A percentile compares a stretch with the other conserved stretches of the same genome.
Conservation (phyloP, 1,284 basidiomycete genomes). For the Farysia itapuensis region DNA sequence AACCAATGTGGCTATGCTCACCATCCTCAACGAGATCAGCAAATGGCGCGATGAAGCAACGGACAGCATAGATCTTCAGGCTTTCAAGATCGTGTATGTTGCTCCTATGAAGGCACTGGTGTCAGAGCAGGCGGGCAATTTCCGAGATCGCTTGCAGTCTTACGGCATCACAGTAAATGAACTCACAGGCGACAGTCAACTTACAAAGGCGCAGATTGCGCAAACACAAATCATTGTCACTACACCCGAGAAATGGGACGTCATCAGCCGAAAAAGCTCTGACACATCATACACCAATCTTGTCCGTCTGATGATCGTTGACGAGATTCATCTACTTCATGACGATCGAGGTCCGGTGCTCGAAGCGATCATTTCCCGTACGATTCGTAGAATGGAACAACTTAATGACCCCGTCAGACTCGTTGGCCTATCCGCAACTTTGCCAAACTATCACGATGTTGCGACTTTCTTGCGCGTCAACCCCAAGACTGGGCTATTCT, state of each 20-base stretch:
- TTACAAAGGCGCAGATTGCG: constrained; percentile 96
- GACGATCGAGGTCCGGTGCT: constrained; percentile 98
- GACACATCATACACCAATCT: constrained; percentile 97
- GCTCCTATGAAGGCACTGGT: constrained; percentile 81
- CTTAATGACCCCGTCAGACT: constrained; percentile 80
- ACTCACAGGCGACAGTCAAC: constrained; percentile 93
- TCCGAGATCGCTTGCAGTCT: constrained; percentile 71
- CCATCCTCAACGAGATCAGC: constrained; percentile 55
- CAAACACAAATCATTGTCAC: constrained; percentile 99
- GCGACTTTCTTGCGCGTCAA: constrained; percentile 96
- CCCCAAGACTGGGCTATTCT: constrained; percentile 87
- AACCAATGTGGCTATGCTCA: constrained; percentile 97
- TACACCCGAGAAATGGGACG: constrained; percentile 98
- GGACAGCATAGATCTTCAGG: constrained; percentile 80
- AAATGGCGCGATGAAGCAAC: constrained; percentile 70
- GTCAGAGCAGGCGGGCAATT: constrained; percentile 57
- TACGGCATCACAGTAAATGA: constrained; percentile 90
- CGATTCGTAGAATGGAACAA: constrained; percentile 89
- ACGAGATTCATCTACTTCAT: constrained; percentile 96
- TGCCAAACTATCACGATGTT: constrained; percentile 99
- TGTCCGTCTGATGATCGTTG: constrained; percentile 93
- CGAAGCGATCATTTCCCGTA: constrained; percentile 86
- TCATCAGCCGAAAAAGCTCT: constrained; percentile 92
- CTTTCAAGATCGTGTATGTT: constrained; percentile 97
- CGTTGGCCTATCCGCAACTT: constrained; percentile 90